These are phyloP conservation scores for Globisporangium camurandrum DNA, from an alignment of 352 stramenopile genomes.

Conservation along the genomic window DNA sequence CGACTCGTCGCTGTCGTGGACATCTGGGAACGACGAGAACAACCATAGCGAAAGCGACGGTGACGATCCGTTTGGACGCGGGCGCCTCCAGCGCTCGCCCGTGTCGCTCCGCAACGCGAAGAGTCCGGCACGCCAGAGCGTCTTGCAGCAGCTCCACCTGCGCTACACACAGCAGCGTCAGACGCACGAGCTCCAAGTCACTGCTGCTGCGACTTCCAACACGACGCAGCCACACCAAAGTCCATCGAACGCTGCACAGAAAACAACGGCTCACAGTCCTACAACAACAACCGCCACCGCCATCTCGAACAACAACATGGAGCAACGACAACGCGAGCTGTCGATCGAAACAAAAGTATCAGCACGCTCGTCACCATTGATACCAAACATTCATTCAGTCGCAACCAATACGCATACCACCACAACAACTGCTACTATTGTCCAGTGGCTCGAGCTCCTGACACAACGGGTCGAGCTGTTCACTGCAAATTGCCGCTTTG, in stretches of 20 bases:
- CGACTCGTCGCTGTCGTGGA: slow-evolving; percentile 1
- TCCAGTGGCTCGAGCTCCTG: too few species aligned
- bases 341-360: too few species aligned
- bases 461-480: too few species aligned
- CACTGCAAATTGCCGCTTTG: too few species aligned
- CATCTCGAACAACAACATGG: too few species aligned
- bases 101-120: neutral
- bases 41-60: neutral
- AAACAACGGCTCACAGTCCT: neutral
- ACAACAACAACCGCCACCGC: too few species aligned
- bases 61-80: neutral
- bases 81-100: slow-evolving; percentile 3
- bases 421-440: too few species aligned
- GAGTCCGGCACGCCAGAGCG: slow-evolving; percentile 5
- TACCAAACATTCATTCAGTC: too few species aligned
- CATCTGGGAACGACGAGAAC: neutral
- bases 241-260: neutral
- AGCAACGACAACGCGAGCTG: too few species aligned
- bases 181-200: neutral
- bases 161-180: slow-evolving; percentile 10
- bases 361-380: too few species aligned
- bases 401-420: too few species aligned
- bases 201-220: neutral
- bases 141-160: slow-evolving; percentile 9
- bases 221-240: neutral